Conservation (phyloP, 177 flowering plant genomes). For the Vitis hybrid region DNA sequence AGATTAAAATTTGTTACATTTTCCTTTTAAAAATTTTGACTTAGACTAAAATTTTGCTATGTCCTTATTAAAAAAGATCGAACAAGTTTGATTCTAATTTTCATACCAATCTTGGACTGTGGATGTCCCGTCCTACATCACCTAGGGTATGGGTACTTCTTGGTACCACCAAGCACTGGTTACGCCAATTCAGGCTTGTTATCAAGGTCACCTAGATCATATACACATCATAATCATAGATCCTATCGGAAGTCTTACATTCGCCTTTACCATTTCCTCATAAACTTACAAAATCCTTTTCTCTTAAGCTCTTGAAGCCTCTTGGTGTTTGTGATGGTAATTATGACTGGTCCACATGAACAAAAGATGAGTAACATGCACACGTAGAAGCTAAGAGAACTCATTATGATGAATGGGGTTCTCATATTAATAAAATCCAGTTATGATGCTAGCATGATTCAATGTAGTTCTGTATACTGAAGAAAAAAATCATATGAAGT, state of each 20-base stretch:
- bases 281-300: slow-evolving; percentile 45
- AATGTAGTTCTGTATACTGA: no score
- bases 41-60: no score
- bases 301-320: slow-evolving; percentile 48
- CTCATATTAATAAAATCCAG: no score
- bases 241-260: slow-evolving; percentile 41
- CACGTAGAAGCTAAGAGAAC: no score
- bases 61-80: not conserved
- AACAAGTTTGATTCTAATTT: not conserved
- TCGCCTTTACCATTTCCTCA: slow-evolving; percentile 58
- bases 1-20: not conserved
- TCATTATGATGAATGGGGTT: no score
- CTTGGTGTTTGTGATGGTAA: slow-evolving; percentile 54
- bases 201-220: slow-evolving; percentile 72
- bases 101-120: slow-evolving; percentile 31
- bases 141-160: slow-evolving; percentile 59
- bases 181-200: slow-evolving; percentile 19
- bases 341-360: slow-evolving; percentile 31
- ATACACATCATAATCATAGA: slow-evolving; percentile 75
- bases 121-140: slow-evolving; percentile 66
- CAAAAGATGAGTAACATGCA: not conserved
- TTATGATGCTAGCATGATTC: no score
- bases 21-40: not conserved
- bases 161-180: slow-evolving; percentile 49
- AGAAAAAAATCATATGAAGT: no score